Base-by-base conservation (phyloP, 106 monocot species). In the Xerophyta viscosa region DNA sequence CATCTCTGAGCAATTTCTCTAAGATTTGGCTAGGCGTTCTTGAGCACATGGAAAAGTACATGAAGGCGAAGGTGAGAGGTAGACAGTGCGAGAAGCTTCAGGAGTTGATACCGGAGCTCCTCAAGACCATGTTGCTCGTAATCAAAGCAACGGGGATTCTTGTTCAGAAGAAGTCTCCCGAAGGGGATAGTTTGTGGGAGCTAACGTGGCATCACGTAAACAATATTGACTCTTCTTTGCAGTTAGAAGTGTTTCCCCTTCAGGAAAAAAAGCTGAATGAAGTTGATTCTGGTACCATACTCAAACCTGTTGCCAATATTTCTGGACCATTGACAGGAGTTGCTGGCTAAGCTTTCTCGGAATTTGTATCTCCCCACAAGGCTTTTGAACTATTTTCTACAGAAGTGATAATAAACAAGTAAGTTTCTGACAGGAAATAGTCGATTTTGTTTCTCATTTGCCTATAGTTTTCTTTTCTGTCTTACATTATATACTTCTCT, bases 71-170 rank as follows among this genome's bases (percentile, higher is more conserved):
- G 62, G 53, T 80, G 30, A 80, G 86, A 63, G 80, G 86, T 15
- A 86, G 65, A 51, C 69, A 69, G 60, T 77, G 69, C 13, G 86
- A 86, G 58, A 81, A 77, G 54, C 60, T 86, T n/a, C 86, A 80
- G 48, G 86, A 86, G 41, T 26, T 73, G 31, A 61, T 86, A 31
- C 86, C 80, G 41, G 86, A 80, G 49, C 70, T 80, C 25, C 77
- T 86, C 11, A 86, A 81, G 67, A 86, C 80, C 64, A 77, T 58
- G 19, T 44, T 86, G 29, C 66, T 86, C 43, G 86, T 77, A 14
- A 80, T 86, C 76, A 86, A 86, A 66, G 50, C 80, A 14, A 77
- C 21, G 44, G 73, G 77, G 31, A 52, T 80, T 24, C 76, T 86
- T 51, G 64, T 50, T 12, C 77, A 67, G 59, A 72, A 71, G 55